These are phyloP conservation scores for Rhypophila decipiens DNA, from an alignment of 495 filamentous ascomycete species.

Conservation along the genomic window DNA sequence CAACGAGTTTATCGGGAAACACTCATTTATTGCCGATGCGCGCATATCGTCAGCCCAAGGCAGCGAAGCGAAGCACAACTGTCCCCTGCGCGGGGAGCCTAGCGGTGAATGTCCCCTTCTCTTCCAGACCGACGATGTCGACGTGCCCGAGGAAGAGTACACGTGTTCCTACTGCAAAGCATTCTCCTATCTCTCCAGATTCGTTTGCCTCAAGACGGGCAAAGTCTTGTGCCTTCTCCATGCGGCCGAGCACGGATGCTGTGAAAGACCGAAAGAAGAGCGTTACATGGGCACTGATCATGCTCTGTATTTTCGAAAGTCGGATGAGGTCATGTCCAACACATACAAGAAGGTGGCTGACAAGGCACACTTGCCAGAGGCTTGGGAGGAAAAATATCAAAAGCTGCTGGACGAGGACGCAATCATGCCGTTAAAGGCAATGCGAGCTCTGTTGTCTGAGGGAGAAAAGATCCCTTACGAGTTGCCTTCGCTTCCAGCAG, in stretches of 20 bases:
- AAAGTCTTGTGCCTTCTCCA: slow-evolving; percentile 76
- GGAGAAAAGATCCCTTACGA: slow-evolving; percentile 97
- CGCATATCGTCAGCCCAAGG: slow-evolving; percentile 51
- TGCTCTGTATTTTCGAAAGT: slow-evolving; percentile 66
- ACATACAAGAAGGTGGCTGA: slow-evolving; percentile 74
- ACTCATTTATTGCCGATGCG: slow-evolving; percentile 44
- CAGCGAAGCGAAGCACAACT: slow-evolving; percentile 25
- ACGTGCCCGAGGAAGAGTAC: slow-evolving; percentile 82
- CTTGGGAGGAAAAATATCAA: slow-evolving; percentile 87
- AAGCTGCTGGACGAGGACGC: slow-evolving; percentile 74
- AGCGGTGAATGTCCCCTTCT: slow-evolving; percentile 33
- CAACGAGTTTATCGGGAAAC: slow-evolving; percentile 58
- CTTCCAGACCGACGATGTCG: slow-evolving; percentile 56
- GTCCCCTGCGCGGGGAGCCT: slow-evolving; percentile 36
- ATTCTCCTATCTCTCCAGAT: slow-evolving; percentile 85
- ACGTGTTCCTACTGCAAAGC: slow-evolving; percentile 89
- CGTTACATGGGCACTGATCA: slow-evolving; percentile 58
- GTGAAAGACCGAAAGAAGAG: slow-evolving; percentile 55
- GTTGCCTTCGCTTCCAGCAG: slow-evolving; percentile 71
- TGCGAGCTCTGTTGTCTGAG: slow-evolving; percentile 81
- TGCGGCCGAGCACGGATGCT: slow-evolving; percentile 72
- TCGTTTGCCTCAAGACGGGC: slow-evolving; percentile 68
- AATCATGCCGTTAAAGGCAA: slow-evolving; percentile 75
- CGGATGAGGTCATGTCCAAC: slow-evolving; percentile 59
- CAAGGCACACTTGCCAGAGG: slow-evolving; percentile 76